Conservation (phyloP, 2,329 filamentous ascomycete genomes). For the Neurospora crassa region DNA sequence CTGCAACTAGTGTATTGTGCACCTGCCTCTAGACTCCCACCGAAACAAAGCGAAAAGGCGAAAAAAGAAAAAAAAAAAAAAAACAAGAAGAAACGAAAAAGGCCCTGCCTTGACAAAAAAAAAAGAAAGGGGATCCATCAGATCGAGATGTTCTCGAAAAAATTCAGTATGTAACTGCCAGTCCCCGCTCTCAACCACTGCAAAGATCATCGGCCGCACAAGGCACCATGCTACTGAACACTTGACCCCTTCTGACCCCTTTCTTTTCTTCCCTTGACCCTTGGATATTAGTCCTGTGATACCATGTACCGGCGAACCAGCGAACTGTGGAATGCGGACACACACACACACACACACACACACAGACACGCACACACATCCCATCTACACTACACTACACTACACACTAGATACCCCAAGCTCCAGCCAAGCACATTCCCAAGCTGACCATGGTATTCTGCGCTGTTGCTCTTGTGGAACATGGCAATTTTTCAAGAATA, state of each 20-base stretch:
- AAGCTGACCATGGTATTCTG: conserved; percentile 13
- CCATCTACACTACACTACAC: background rate
- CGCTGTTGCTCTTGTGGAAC: conserved; percentile 5
- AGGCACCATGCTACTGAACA: background rate
- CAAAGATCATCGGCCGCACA: background rate
- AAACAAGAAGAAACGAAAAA: background rate
- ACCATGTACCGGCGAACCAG: background rate
- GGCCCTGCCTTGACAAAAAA: background rate
- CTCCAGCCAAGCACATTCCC: background rate
- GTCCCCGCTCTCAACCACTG: background rate
- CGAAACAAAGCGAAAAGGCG: background rate
- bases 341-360: background rate
- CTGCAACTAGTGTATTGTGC: background rate
- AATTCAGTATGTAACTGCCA: background rate
- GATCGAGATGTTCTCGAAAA: background rate
- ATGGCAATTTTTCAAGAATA: conserved; percentile 16
- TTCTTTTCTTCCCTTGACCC: background rate
- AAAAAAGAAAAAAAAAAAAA: too few species aligned
- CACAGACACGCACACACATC: background rate
- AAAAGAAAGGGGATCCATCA: background rate
- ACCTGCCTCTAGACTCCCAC: background rate
- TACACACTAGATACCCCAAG: background rate
- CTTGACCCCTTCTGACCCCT: background rate
- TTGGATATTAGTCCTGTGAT: background rate
- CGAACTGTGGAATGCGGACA: background rate